Evolutionary conservation across 2,329 filamentous ascomycete genomes (phyloP).

Genomic region (Venturia oleaginea): DNA sequence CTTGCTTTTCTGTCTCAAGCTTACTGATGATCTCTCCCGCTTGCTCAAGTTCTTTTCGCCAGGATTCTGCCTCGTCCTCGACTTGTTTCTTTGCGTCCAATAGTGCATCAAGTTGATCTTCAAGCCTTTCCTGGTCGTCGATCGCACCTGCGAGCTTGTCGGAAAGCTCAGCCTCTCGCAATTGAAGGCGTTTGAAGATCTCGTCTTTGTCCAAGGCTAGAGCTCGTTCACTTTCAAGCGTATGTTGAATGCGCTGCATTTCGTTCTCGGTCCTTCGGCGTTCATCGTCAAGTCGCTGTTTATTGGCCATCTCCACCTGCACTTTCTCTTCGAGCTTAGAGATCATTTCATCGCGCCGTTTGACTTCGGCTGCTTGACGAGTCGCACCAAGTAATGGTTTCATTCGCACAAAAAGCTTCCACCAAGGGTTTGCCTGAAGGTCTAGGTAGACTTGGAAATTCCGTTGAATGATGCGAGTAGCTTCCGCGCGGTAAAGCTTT

Average conservation of each 20-base stretch:
- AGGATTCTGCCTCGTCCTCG: slow-evolving; percentile 73
- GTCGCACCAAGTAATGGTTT: slow-evolving; percentile 89
- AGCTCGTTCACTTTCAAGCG: slow-evolving; percentile 90
- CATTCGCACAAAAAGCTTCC: slow-evolving; percentile 91
- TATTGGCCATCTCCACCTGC: slow-evolving; percentile 63
- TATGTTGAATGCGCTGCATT: slow-evolving; percentile 83
- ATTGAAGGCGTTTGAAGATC: slow-evolving; percentile 92
- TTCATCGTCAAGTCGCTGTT: slow-evolving; percentile 81
- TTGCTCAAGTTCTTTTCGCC: slow-evolving; percentile 77
- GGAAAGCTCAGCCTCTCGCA: slow-evolving; percentile 81
- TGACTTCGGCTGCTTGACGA: slow-evolving; percentile 84
- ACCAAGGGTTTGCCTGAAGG: slow-evolving; percentile 91
- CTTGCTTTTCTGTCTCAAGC: slow-evolving; percentile 77
- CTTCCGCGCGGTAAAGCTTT: slow-evolving; percentile 85
- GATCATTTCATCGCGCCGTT: slow-evolving; percentile 91
- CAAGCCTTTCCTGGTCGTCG: slow-evolving; percentile 86
- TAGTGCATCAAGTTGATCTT: slow-evolving; percentile 85
- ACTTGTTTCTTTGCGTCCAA: slow-evolving; percentile 82
- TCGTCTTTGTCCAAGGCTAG: slow-evolving; percentile 96
- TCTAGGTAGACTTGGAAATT: slow-evolving; percentile 91
- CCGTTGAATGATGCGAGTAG: slow-evolving; percentile 84
- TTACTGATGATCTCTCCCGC: slow-evolving; percentile 78
- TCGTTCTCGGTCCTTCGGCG: slow-evolving; percentile 78
- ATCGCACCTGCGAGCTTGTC: slow-evolving; percentile 89
- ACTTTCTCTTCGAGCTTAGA: slow-evolving; percentile 77